phyloP scores from a whole-genome alignment of 2,329 filamentous ascomycete genomes.

The Leptographium lundbergii region DNA sequence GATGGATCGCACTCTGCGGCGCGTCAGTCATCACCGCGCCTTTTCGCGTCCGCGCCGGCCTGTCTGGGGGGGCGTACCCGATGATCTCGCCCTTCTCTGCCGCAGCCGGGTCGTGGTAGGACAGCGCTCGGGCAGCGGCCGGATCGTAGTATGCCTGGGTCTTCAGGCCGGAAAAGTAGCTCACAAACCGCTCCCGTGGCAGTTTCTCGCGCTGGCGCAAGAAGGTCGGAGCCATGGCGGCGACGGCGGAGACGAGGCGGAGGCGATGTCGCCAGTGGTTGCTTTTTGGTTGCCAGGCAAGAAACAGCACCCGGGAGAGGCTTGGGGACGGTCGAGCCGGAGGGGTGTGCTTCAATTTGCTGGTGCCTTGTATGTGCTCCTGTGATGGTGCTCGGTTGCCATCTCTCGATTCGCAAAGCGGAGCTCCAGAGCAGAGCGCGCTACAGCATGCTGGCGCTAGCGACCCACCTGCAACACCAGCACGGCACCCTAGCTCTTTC shows the following conservation, averaged over 20 bases:
- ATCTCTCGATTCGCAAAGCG: no score
- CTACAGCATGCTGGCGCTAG: not conserved
- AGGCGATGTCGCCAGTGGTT: not conserved
- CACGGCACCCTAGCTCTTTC: no score
- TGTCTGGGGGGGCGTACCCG: constrained; percentile 1
- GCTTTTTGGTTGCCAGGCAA: not conserved
- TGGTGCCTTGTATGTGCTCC: no score
- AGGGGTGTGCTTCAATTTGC: not conserved
- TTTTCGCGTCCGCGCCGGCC: not conserved
- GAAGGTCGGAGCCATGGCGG: constrained; percentile 17
- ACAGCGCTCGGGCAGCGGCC: constrained; percentile 19
- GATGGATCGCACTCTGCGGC: constrained; percentile 58
- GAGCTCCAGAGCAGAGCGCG: no score
- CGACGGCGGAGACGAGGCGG: not conserved
- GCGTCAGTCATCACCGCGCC: not conserved
- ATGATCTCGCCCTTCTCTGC: constrained; percentile 3
- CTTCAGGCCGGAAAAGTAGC: constrained; percentile 54
- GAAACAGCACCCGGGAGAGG: no score
- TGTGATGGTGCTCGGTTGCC: no score
- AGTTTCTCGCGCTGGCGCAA: constrained; percentile 39
- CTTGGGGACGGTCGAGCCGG: no score
- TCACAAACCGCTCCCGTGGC: constrained; percentile 57
- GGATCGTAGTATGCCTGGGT: constrained; percentile 60
- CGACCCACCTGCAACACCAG: no score
- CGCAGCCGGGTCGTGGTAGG: constrained; percentile 8